phyloP scores from a whole-genome alignment of 2,329 filamentous ascomycete species.

The Exophiala oligosperma region DNA sequence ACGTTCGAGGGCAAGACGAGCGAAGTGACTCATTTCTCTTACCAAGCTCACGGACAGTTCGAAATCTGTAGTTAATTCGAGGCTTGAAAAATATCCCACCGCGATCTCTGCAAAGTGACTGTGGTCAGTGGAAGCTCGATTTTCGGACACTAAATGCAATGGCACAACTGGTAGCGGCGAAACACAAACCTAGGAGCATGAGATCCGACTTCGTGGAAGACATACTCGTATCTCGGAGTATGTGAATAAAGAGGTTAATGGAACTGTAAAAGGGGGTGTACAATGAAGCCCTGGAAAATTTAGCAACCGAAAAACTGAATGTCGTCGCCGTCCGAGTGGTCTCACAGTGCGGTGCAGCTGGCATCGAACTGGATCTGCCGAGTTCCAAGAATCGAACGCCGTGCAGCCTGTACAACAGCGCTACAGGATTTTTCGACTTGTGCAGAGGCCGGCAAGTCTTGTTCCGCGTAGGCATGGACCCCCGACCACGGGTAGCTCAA shows the following conservation, averaged over 20 bases:
- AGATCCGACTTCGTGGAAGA: slow-evolving; percentile 8
- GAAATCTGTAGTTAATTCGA: slow-evolving; percentile 8
- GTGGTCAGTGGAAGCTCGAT: background rate
- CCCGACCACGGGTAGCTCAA: slow-evolving; percentile 11
- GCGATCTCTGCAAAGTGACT: slow-evolving; percentile 3
- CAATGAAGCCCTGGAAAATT: background rate
- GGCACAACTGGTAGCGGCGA: background rate
- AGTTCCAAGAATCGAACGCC: slow-evolving; percentile 9
- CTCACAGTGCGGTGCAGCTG: slow-evolving; percentile 9
- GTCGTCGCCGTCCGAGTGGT: background rate
- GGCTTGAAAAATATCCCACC: slow-evolving; percentile 13
- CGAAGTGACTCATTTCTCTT: slow-evolving; percentile 12
- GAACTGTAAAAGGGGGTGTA: background rate
- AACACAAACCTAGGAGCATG: slow-evolving; percentile 8
- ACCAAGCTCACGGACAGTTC: slow-evolving; percentile 5
- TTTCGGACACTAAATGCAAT: background rate
- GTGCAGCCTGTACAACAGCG: slow-evolving; percentile 3
- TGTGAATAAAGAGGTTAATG: slow-evolving; percentile 6
- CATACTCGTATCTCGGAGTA: background rate
- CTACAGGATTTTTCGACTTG: slow-evolving; percentile 3
- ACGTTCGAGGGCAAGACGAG: slow-evolving; percentile 4
- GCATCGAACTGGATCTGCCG: slow-evolving; percentile 7
- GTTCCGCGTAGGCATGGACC: background rate
- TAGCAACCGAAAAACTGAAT: too few relatives aligned
- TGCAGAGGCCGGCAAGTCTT: background rate